Base-by-base conservation (phyloP, 257 asterid genomes). In the Datura wrightii region DNA sequence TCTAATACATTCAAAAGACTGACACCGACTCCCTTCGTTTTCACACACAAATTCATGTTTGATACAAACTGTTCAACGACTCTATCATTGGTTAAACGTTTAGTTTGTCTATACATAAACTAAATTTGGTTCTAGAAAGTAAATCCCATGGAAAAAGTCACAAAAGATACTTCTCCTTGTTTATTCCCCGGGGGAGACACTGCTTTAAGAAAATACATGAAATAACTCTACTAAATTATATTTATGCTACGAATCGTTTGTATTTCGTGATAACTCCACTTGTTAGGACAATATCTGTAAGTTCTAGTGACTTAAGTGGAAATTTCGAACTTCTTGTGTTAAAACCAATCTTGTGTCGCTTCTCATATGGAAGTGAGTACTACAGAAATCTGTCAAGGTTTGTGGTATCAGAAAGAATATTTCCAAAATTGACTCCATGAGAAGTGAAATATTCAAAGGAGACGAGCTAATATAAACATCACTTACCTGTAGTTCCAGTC, bases 301-400 rank as follows among this genome's bases (percentile, higher is more conserved):
- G 41, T 6, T 74, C 4, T 11, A 74, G 59, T 11, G 59, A 74
- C 48, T 46, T 19, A 46, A 46, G 19, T 48, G 80, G 13, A 74
- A 74, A 74, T 11, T 24, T 11, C 6, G 2, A 15, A 46, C 80
- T 19, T 46, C 11, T 48, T 19, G 80, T 10, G 42, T 46, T 24
- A 74, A 37, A 74, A 74, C 10, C 10, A 14, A 41, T 24, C 80
- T 74, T 46, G 6, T 14, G 7, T 1, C 14, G 3, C 76, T 46
- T 46, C 41, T 46, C 80, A 46, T 44, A 46, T 19, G 80, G 10
- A 6, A 2, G 34, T 46, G 41, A 10, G 58, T 19, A 72, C 18
- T n/a, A n/a, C 9, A 74, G 80, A 74, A 74, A 74, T 74, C 42
- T 6, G 19, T 74, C 19, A 48, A 48, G 80, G 13, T 74, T 74